phyloP scores from a whole-genome alignment of 805 yeast genomes.

The Groenewaldozyma tartarivorans region DNA sequence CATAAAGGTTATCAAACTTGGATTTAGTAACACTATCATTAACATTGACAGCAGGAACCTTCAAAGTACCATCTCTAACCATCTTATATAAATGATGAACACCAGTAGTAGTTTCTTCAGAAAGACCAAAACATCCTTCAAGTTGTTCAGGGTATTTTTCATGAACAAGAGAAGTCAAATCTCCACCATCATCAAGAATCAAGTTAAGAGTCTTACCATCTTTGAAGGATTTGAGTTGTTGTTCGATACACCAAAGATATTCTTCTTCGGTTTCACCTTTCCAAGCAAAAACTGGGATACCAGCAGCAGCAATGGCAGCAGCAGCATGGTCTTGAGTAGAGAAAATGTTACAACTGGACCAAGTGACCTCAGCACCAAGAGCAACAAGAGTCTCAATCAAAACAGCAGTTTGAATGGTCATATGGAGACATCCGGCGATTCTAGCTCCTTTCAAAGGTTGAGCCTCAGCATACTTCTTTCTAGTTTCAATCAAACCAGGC shows the following conservation, averaged over 20 bases:
- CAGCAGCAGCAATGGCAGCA: conserved; percentile 98
- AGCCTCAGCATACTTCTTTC: conserved; percentile 79
- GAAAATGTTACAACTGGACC: conserved; percentile 99
- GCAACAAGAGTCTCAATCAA: conserved; percentile 95
- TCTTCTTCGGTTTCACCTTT: conserved; percentile 99
- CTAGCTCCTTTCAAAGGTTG: conserved; percentile 98
- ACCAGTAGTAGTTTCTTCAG: conserved; percentile 99
- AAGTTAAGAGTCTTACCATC: conserved; percentile 90
- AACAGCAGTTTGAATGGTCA: conserved; percentile 99
- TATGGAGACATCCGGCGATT: conserved; percentile 98
- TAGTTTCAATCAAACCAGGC: conserved; percentile 99
- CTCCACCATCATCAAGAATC: conserved; percentile 99
- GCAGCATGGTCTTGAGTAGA: conserved; percentile 99
- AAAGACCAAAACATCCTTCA: conserved; percentile 87
- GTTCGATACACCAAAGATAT: conserved; percentile 98
- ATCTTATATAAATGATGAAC: conserved; percentile 97
- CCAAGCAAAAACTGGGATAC: conserved; percentile 99
- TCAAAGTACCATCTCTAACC: conserved; percentile 77
- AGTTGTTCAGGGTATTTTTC: conserved; percentile 97
- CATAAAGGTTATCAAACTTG: conserved; percentile 98
- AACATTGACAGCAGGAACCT: conserved; percentile 99
- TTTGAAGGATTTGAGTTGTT: conserved; percentile 96
- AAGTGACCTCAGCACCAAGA: conserved; percentile 98
- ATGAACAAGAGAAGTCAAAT: conserved; percentile 92
- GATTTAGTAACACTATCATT: conserved; percentile 99